Percentiles rank a stretch among this genome's conserved stretches.
These are phyloP conservation scores for Cercospora citrullina DNA, from an alignment of 2,329 filamentous ascomycete species.

Conservation along the genomic window DNA sequence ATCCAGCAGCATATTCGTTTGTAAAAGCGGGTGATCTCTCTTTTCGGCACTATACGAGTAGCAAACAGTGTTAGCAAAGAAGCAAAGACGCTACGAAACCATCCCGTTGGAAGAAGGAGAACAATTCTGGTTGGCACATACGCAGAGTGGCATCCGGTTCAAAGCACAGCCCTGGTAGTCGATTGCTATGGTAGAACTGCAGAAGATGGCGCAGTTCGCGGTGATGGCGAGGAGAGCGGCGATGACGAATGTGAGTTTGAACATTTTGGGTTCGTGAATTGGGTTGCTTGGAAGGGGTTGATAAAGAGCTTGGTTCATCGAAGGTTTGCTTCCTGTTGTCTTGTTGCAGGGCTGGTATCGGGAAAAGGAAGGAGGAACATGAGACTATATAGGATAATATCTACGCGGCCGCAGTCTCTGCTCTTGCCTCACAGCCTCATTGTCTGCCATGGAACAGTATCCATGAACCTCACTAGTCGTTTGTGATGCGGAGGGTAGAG, in stretches of 20 bases:
- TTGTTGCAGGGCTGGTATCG: not conserved
- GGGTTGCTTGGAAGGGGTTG: not conserved
- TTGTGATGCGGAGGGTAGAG: not conserved
- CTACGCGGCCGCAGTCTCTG: not conserved
- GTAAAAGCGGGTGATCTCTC: not conserved
- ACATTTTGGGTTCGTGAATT: not conserved
- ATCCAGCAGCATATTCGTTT: not conserved
- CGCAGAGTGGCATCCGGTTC: not conserved
- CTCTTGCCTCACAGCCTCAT: not conserved
- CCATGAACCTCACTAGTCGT: not conserved
- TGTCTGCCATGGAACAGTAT: not conserved
- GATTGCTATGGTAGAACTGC: not conserved
- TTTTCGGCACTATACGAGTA: not conserved
- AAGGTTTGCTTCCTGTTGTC: not conserved
- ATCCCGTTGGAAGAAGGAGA: no score
- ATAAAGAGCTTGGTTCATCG: no score
- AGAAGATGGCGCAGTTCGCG: not conserved
- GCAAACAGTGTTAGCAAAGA: not conserved
- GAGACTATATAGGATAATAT: not conserved
- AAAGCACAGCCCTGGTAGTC: not conserved
- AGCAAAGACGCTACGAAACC: no score
- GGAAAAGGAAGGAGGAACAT: not conserved
- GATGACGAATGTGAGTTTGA: not conserved
- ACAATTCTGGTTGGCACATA: not conserved
- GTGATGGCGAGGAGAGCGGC: not conserved